Conservation (phyloP, 2,329 filamentous ascomycete species). For the Sphaerulina vaccinii region DNA sequence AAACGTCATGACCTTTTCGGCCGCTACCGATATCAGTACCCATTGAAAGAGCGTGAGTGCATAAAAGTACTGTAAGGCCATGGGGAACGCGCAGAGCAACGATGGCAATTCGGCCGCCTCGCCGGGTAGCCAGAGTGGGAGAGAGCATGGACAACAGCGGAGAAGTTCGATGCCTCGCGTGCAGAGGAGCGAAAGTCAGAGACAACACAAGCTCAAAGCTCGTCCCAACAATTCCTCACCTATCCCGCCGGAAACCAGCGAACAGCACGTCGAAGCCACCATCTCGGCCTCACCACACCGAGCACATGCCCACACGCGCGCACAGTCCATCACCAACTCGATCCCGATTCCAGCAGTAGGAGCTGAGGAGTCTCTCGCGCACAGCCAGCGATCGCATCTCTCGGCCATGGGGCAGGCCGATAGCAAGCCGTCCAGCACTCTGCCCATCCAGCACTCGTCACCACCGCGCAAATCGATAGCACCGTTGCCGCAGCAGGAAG, state of each 20-base stretch:
- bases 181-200: not conserved
- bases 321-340: slow-evolving; percentile 32
- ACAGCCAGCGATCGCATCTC: slow-evolving; percentile 21
- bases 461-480: slow-evolving; percentile 21
- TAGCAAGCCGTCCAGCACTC: slow-evolving; percentile 27
- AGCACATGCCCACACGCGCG: slow-evolving; percentile 25
- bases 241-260: not conserved
- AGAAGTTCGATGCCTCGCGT: not conserved
- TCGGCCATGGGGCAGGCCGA: slow-evolving; percentile 30
- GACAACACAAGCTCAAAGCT: not conserved
- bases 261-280: not conserved
- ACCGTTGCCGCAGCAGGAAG: slow-evolving; percentile 16
- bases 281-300: not conserved
- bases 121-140: not conserved
- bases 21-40: not conserved
- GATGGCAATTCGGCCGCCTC: not conserved
- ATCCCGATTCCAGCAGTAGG: no score
- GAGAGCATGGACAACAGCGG: not conserved
- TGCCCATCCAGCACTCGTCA: slow-evolving; percentile 24
- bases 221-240: not conserved
- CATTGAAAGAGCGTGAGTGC: not conserved
- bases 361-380: no score
- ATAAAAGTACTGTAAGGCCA: not conserved
- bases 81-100: not conserved
- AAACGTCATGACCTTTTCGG: not conserved